These are phyloP conservation scores for Neurospora cerealis DNA, from an alignment of 495 filamentous ascomycete species.

Conservation along the genomic window DNA sequence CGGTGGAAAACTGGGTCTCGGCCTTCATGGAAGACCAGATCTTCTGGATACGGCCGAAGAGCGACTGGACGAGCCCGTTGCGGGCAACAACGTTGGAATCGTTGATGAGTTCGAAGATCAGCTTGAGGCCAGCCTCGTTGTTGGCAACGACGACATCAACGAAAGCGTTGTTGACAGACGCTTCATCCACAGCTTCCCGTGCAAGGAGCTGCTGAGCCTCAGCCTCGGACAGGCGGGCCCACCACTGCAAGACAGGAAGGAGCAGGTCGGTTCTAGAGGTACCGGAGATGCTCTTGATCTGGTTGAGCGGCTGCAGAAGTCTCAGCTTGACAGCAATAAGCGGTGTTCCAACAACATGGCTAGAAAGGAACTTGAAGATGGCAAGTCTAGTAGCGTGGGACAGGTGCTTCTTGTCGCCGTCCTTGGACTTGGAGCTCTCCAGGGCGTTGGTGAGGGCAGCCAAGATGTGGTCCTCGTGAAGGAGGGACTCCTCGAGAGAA, in stretches of 20 bases:
- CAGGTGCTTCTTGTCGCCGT: slow-evolving; percentile 40
- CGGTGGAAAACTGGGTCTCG: slow-evolving; percentile 47
- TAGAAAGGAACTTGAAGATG: slow-evolving; percentile 64
- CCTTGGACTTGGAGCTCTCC: slow-evolving; percentile 33
- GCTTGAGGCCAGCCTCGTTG: slow-evolving; percentile 54
- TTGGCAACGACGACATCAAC: slow-evolving; percentile 54
- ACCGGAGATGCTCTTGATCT: slow-evolving; percentile 55
- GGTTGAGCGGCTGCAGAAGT: slow-evolving; percentile 61
- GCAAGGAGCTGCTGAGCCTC: slow-evolving; percentile 24
- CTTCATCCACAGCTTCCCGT: slow-evolving; percentile 50
- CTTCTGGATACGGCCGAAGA: slow-evolving; percentile 53
- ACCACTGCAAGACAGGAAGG: slow-evolving; percentile 56
- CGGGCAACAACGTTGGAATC: slow-evolving; percentile 33
- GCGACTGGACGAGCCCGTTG: slow-evolving; percentile 44
- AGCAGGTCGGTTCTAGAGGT: slow-evolving; percentile 59
- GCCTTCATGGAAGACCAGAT: slow-evolving; percentile 64
- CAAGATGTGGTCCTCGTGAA: slow-evolving; percentile 58
- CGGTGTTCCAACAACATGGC: slow-evolving; percentile 59
- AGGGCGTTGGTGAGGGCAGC: slow-evolving; percentile 48
- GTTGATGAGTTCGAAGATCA: slow-evolving; percentile 46
- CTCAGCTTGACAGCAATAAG: slow-evolving; percentile 54
- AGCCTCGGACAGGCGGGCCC: slow-evolving; percentile 41
- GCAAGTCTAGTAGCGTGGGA: slow-evolving; percentile 55
- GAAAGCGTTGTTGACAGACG: slow-evolving; percentile 48
- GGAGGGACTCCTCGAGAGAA: slow-evolving; percentile 68